These are phyloP conservation scores for Suillus plorans DNA, from an alignment of 768 basidiomycete species.

Conservation along the genomic window DNA sequence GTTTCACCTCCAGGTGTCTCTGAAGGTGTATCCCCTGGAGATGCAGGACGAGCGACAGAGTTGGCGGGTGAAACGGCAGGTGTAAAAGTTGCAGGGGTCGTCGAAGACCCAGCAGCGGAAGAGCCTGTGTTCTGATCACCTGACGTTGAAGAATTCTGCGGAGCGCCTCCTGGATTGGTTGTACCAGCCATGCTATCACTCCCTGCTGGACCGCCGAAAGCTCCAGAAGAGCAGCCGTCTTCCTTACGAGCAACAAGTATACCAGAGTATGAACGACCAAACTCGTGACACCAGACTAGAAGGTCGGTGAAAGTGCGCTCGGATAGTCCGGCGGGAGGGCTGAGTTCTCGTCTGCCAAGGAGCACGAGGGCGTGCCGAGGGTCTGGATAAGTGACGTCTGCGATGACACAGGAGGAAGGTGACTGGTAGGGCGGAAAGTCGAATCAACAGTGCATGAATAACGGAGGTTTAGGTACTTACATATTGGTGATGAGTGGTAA, in stretches of 20 bases:
- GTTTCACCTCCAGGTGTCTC: not conserved
- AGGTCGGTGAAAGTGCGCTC: constrained; percentile 23
- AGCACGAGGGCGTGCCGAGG: constrained; percentile 23
- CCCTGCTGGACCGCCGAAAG: not conserved
- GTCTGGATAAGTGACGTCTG: constrained; percentile 24
- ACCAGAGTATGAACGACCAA: constrained; percentile 10
- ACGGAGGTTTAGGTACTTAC: too few species aligned
- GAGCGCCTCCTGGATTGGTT: not conserved
- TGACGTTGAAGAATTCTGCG: not conserved
- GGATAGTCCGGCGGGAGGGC: constrained; percentile 24
- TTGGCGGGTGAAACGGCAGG: constrained; percentile 2
- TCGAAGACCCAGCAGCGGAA: not conserved
- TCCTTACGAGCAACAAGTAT: constrained; percentile 25
- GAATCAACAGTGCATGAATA: not conserved
- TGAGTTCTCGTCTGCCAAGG: constrained; percentile 20
- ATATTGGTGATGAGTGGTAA: constrained; percentile 1
- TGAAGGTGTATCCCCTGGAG: not conserved
- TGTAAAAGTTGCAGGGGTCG: not conserved
- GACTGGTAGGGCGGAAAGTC: constrained; percentile 11
- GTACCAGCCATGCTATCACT: not conserved
- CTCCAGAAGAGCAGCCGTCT: constrained; percentile 12
- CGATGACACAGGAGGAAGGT: constrained; percentile 24
- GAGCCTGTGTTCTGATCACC: not conserved
- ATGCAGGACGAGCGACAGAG: constrained; percentile 1
- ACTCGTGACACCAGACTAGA: constrained; percentile 28